phyloP scores from a whole-genome alignment of 306 rosid species.

The Inga laurina region DNA sequence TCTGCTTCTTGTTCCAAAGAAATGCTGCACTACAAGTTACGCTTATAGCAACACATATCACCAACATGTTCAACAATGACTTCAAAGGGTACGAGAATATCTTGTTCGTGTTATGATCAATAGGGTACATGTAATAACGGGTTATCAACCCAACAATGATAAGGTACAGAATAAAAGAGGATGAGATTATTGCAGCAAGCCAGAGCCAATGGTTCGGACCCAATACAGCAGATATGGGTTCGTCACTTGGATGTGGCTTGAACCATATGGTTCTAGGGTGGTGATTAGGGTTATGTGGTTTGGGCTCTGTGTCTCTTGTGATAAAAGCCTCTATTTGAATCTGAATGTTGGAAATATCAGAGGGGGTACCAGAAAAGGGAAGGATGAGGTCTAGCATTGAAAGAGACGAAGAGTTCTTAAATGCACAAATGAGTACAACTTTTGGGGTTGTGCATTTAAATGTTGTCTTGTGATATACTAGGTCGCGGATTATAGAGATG shows the following conservation, averaged over 20 bases:
- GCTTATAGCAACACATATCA: constrained; percentile 48
- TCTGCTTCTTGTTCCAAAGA: constrained; percentile 50
- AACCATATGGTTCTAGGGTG: constrained; percentile 39
- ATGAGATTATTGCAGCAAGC: constrained; percentile 58
- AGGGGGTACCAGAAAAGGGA: constrained; percentile 43
- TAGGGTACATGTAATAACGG: constrained; percentile 57
- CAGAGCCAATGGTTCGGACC: constrained; percentile 73
- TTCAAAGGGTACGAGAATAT: constrained; percentile 42
- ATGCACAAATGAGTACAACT: constrained; percentile 51
- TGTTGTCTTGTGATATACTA: constrained; percentile 36
- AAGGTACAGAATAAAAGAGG: constrained; percentile 60
- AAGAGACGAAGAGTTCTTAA: constrained; percentile 48
- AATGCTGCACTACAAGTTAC: constrained; percentile 42
- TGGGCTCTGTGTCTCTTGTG: constrained; percentile 53
- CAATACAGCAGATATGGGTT: constrained; percentile 47
- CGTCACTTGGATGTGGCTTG: constrained; percentile 49
- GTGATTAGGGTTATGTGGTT: constrained; percentile 3
- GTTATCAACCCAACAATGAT: constrained; percentile 45
- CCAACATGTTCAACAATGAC: constrained; percentile 47
- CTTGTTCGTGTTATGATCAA: constrained; percentile 51
- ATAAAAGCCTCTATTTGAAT: constrained; percentile 65
- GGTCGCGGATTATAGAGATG: constrained; percentile 63
- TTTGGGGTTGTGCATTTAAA: constrained; percentile 46
- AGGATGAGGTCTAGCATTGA: constrained; percentile 64
- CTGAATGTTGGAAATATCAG: constrained; percentile 39